Percentiles rank a stretch among this genome's conserved stretches.
phyloP scores from a whole-genome alignment of 2,329 filamentous ascomycete genomes.

The Monosporascus sp. region DNA sequence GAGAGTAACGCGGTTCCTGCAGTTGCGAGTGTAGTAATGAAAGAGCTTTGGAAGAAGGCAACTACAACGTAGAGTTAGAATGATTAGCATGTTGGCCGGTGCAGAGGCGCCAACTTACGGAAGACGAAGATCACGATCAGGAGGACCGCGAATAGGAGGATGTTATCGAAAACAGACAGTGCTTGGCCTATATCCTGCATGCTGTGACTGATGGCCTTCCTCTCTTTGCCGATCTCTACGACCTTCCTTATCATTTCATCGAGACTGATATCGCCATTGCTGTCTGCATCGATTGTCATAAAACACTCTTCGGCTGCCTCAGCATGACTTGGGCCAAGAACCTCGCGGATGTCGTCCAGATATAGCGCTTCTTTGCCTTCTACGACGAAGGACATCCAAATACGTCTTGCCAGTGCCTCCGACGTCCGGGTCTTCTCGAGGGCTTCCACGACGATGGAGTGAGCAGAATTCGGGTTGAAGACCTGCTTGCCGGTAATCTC shows the following conservation, averaged over 20 bases:
- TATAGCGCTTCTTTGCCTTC: constrained; percentile 79
- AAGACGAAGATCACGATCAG: constrained; percentile 81
- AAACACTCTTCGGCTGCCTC: constrained; percentile 85
- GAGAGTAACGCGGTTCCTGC: constrained; percentile 90
- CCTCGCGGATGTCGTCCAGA: constrained; percentile 78
- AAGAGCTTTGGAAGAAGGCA: constrained; percentile 81
- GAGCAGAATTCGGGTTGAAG: constrained; percentile 86
- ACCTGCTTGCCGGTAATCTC: constrained; percentile 95
- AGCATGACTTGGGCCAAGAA: constrained; percentile 70
- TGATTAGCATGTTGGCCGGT: too few species aligned
- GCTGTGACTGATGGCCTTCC: constrained; percentile 83
- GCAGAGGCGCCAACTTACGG: constrained; percentile 41
- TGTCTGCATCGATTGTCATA: constrained; percentile 71
- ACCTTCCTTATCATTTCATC: constrained; percentile 93
- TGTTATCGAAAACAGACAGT: constrained; percentile 81
- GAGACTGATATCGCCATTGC: constrained; percentile 88
- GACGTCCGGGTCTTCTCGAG: constrained; percentile 78
- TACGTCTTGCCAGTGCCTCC: constrained; percentile 85
- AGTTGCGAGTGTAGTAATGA: constrained; percentile 79
- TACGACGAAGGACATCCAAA: constrained; percentile 98
- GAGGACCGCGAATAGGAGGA: constrained; percentile 76
- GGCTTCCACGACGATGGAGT: constrained; percentile 84
- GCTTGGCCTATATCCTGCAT: constrained; percentile 98
- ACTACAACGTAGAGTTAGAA: constrained; percentile 39
- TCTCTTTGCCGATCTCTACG: constrained; percentile 75